Evolutionary conservation across 1,284 basidiomycete genomes (phyloP).

Genomic region (Malassezia dermatis): DNA sequence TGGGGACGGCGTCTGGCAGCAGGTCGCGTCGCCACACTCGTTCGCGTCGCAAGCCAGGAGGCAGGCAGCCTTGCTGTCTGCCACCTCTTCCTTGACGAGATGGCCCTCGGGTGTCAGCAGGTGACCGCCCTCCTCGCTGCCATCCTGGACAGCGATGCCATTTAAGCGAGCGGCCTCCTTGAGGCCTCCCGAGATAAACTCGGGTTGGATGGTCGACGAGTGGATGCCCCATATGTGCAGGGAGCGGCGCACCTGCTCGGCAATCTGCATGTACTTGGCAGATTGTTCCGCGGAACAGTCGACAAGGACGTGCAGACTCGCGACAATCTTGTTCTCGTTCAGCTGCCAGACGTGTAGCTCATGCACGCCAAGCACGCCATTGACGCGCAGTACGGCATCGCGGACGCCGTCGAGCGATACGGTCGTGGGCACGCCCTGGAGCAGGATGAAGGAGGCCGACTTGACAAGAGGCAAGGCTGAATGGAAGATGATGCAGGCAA

Average conservation of each 20-base stretch:
- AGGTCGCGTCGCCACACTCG: conserved; percentile 33
- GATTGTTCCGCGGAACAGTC: conserved; percentile 54
- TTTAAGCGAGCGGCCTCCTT: conserved; percentile 34
- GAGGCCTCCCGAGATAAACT: conserved; percentile 41
- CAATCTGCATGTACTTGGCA: conserved; percentile 70
- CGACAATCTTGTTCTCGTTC: conserved; percentile 76
- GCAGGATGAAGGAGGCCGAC: conserved; percentile 88
- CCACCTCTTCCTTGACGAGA: conserved; percentile 33
- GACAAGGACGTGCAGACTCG: conserved; percentile 87
- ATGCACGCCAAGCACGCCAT: conserved; percentile 83
- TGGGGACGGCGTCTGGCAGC: conserved; percentile 19
- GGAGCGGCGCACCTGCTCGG: conserved; percentile 67
- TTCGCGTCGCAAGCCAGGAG: conserved; percentile 36
- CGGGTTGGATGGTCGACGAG: conserved; percentile 52
- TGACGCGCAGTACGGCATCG: conserved; percentile 64
- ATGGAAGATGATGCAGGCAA: conserved; percentile 92
- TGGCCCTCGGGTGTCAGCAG: conserved; percentile 33
- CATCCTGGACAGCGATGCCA: conserved; percentile 24
- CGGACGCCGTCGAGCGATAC: conserved; percentile 80
- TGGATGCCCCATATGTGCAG: conserved; percentile 88
- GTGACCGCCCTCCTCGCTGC: conserved; percentile 21
- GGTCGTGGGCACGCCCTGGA: conserved; percentile 84
- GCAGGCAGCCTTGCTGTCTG: conserved; percentile 32
- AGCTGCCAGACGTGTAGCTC: conserved; percentile 88
- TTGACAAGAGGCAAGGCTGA: conserved; percentile 86